phyloP scores from a whole-genome alignment of 805 yeast genomes.

The Kodamaea hsintzibuensis region DNA sequence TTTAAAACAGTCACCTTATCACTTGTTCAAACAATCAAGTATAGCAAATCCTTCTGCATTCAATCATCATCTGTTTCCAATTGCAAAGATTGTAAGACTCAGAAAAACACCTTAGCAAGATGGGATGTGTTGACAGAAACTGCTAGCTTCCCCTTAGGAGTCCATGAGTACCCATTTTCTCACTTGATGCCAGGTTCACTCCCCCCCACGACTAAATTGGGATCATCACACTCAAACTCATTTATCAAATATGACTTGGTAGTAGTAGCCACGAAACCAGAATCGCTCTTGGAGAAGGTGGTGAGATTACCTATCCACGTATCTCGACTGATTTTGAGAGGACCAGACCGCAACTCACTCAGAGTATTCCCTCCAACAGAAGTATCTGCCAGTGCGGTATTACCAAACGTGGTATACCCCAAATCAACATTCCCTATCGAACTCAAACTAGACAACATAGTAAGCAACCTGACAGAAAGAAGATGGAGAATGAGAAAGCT shows the following conservation, averaged over 20 bases:
- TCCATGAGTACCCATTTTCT: constrained; percentile 90
- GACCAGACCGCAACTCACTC: constrained; percentile 81
- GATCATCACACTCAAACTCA: constrained; percentile 48
- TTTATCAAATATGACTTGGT: constrained; percentile 71
- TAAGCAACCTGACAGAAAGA: constrained; percentile 47
- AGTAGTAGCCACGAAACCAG: constrained; percentile 49
- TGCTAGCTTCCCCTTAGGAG: constrained; percentile 60
- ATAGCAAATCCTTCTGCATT: constrained; percentile 66
- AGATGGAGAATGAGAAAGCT: constrained; percentile 94
- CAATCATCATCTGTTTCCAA: constrained; percentile 46
- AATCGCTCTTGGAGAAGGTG: constrained; percentile 24
- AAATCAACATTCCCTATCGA: constrained; percentile 84
- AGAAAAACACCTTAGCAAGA: constrained; percentile 64
- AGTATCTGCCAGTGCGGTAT: constrained; percentile 78
- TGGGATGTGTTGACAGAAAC: constrained; percentile 80
- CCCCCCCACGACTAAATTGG: constrained; percentile 77
- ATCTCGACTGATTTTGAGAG: constrained; percentile 73
- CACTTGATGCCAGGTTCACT: constrained; percentile 84
- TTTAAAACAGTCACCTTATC: constrained; percentile 61
- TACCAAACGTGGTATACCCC: constrained; percentile 90
- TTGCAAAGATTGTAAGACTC: constrained; percentile 60
- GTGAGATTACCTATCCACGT: constrained; percentile 68
- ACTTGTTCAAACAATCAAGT: constrained; percentile 69
- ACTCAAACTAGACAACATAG: constrained; percentile 73
- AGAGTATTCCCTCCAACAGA: constrained; percentile 96